Evolutionary conservation across 1,284 basidiomycete genomes (phyloP).

Genomic region (Flammula alnicola): DNA sequence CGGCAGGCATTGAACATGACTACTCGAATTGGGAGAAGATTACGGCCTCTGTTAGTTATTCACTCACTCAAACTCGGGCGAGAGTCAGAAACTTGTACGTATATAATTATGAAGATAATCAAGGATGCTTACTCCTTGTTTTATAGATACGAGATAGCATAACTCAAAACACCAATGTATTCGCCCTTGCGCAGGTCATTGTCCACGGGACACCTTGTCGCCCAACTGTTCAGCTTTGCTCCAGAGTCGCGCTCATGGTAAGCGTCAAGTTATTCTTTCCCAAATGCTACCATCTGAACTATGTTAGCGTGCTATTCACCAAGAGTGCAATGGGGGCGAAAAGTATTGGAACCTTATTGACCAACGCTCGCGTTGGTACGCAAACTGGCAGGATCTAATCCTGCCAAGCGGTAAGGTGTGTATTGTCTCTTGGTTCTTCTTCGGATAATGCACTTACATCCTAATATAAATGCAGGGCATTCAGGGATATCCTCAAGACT

Average conservation of each 20-base stretch:
- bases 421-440: neutral
- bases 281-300: slow-evolving; percentile 1
- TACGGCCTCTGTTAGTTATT: slow-evolving; percentile 11
- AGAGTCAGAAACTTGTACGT: slow-evolving; percentile 19
- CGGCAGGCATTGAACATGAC: slow-evolving; percentile 17
- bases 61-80: slow-evolving; percentile 15
- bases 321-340: slow-evolving; percentile 10
- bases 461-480: slow-evolving; percentile 11
- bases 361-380: slow-evolving; percentile 10
- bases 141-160: slow-evolving; percentile 15
- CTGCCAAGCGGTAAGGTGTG: slow-evolving; percentile 6
- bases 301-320: slow-evolving; percentile 12
- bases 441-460: slow-evolving; percentile 3
- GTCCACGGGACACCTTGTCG: slow-evolving; percentile 17
- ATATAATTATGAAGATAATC: neutral
- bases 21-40: slow-evolving; percentile 18
- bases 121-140: slow-evolving; percentile 1
- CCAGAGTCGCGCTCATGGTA: slow-evolving; percentile 18
- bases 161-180: slow-evolving; percentile 11
- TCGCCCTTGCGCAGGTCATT: slow-evolving; percentile 17
- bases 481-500: slow-evolving; percentile 13
- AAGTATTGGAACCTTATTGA: slow-evolving; percentile 17
- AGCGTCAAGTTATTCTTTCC: neutral
- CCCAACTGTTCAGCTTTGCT: slow-evolving; percentile 16
- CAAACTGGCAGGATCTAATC: neutral